A percentile compares a stretch with the other conserved stretches of the same genome.
Evolutionary conservation across 371 early-diverging fungal genomes (phyloP).

Genomic region (Rhizopus sp.): DNA sequence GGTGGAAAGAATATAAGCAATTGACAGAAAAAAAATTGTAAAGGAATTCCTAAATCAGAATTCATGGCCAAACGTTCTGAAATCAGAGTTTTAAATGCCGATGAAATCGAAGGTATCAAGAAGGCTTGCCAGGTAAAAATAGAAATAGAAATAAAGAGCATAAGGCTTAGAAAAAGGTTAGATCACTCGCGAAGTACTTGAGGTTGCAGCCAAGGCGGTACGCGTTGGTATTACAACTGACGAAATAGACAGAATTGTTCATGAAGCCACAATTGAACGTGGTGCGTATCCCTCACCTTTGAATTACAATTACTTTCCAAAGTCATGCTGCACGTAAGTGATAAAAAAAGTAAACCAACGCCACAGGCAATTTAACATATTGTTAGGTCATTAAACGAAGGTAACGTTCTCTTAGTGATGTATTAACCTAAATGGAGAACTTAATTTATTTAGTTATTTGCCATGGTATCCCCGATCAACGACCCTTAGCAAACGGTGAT

Average conservation of each 20-base stretch:
- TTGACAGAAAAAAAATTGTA: not conserved
- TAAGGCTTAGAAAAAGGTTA: constrained; percentile 9
- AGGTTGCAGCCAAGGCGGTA: constrained; percentile 77
- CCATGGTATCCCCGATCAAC: constrained; percentile 91
- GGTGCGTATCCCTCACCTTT: constrained; percentile 93
- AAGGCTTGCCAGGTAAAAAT: constrained; percentile 69
- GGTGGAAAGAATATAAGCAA: not conserved
- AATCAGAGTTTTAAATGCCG: constrained; percentile 66
- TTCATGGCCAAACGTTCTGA: constrained; percentile 57
- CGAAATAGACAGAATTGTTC: constrained; percentile 81
- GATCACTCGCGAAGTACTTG: constrained; percentile 88
- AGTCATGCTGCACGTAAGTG: constrained; percentile 88
- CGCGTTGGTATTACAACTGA: constrained; percentile 90
- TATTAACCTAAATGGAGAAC: not conserved
- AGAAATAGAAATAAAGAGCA: not conserved
- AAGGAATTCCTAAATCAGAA: constrained; percentile 75
- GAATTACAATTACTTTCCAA: constrained; percentile 92
- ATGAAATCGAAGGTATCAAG: constrained; percentile 82
- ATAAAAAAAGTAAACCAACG: constrained; percentile 44
- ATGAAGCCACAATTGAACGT: constrained; percentile 84
- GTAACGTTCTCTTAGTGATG: constrained; percentile 14
- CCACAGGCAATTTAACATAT: constrained; percentile 19
- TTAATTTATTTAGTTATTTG: constrained; percentile 61
- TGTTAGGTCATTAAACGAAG: constrained; percentile 62
- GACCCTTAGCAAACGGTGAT: constrained; percentile 88